These are phyloP conservation scores for Globisporangium cystogenes DNA, from an alignment of 352 stramenopile species.

Conservation along the genomic window DNA sequence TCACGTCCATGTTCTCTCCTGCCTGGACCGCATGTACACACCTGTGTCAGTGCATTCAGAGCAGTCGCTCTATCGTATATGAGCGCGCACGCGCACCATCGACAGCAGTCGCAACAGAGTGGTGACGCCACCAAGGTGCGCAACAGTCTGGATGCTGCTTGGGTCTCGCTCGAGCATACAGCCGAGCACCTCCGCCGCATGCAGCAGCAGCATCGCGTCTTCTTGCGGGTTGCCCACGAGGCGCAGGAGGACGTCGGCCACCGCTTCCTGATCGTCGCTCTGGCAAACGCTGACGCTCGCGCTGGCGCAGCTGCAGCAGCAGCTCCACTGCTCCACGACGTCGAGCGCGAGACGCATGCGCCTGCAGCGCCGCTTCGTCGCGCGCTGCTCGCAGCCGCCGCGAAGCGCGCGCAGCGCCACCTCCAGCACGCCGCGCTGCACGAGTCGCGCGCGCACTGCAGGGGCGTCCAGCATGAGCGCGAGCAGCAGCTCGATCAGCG, in stretches of 20 bases:
- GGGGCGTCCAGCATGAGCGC: slow-evolving; percentile 25
- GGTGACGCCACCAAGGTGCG: slow-evolving; percentile 22
- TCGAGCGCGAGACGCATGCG: slow-evolving; percentile 39
- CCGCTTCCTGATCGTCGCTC: slow-evolving; percentile 4
- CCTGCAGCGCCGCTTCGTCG: slow-evolving; percentile 27
- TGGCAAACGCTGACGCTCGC: slow-evolving; percentile 11
- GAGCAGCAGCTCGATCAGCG: slow-evolving; percentile 39
- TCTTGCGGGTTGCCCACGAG: slow-evolving; percentile 25
- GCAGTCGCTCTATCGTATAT: not conserved
- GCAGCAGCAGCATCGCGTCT: slow-evolving; percentile 28
- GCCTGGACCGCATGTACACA: slow-evolving; percentile 9
- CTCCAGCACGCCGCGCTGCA: slow-evolving; percentile 21
- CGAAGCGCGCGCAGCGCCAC: slow-evolving; percentile 20
- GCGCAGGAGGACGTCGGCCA: slow-evolving; percentile 17
- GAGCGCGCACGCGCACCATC: slow-evolving; percentile 13
- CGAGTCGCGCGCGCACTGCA: slow-evolving; percentile 8
- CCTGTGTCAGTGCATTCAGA: not conserved
- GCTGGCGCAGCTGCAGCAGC: not conserved
- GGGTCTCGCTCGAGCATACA: slow-evolving; percentile 25
- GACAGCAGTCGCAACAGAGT: slow-evolving; percentile 29
- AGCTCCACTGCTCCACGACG: slow-evolving; percentile 24
- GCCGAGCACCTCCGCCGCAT: slow-evolving; percentile 30
- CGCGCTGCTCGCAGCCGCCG: slow-evolving; percentile 11
- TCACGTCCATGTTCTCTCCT: slow-evolving; percentile 27
- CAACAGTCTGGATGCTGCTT: slow-evolving; percentile 23